phyloP scores from a whole-genome alignment of 2,329 filamentous ascomycete genomes.

The Pseudonectria buxi region DNA sequence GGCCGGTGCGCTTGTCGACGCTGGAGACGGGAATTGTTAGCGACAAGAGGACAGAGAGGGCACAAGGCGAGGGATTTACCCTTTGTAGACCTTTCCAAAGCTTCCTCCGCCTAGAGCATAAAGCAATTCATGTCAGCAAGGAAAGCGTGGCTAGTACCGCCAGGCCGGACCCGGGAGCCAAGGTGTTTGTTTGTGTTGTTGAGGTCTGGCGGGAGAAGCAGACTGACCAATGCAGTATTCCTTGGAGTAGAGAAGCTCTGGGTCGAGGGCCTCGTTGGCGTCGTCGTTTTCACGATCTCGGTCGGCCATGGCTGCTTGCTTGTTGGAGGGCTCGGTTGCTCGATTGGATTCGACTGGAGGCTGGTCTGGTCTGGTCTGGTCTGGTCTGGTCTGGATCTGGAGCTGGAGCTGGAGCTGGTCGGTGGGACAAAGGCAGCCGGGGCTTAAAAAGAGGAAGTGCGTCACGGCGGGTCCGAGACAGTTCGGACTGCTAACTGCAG shows the following conservation, averaged over 20 bases:
- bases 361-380: conserved; percentile 2
- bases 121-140: too few relatives aligned
- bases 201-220: too few relatives aligned
- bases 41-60: background rate
- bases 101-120: conserved; percentile 82
- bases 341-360: conserved; percentile 5
- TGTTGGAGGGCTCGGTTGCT: too few relatives aligned
- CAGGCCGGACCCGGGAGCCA: too few relatives aligned
- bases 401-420: conserved; percentile 14
- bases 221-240: conserved; percentile 75
- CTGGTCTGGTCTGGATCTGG: conserved; percentile 6
- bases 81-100: conserved; percentile 98
- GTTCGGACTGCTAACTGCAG: too few relatives aligned
- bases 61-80: conserved; percentile 43
- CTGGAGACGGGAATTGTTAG: conserved; percentile 37
- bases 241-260: conserved; percentile 88
- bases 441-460: too few relatives aligned
- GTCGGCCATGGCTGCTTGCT: conserved; percentile 41
- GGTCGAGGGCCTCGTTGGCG: conserved; percentile 57
- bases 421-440: too few relatives aligned
- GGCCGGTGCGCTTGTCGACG: conserved; percentile 86
- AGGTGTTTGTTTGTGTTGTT: too few relatives aligned
- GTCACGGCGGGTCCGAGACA: too few relatives aligned
- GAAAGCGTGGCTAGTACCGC: too few relatives aligned
- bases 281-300: conserved; percentile 40